Percentiles rank a stretch among this genome's conserved stretches.
Evolutionary conservation across 805 yeast genomes (phyloP).

Genomic region (Wickerhamiella shivajii): DNA sequence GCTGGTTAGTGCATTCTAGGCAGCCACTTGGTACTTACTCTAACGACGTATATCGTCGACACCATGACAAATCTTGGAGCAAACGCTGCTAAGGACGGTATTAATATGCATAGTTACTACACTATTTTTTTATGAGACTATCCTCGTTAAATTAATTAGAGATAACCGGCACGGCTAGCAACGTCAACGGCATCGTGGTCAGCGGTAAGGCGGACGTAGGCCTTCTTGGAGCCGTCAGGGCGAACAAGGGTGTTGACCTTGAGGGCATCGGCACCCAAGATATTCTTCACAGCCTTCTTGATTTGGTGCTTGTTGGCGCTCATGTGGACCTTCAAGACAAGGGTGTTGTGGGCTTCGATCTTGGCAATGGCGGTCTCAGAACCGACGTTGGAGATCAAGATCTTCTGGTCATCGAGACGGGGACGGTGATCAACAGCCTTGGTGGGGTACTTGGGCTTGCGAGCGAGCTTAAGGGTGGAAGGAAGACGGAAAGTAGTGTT

Average conservation of each 20-base stretch:
- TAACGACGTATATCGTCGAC: slow-evolving; percentile 18
- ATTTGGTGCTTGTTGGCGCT: slow-evolving; percentile 98
- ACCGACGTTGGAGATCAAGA: slow-evolving; percentile 88
- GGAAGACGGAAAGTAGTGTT: slow-evolving; percentile 92
- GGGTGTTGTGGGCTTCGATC: slow-evolving; percentile 98
- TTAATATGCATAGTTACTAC: neutral
- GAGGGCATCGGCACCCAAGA: slow-evolving; percentile 89
- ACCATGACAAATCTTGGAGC: slow-evolving; percentile 14
- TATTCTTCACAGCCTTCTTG: slow-evolving; percentile 95
- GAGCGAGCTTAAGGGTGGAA: slow-evolving; percentile 87
- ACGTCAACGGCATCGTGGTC: slow-evolving; percentile 99
- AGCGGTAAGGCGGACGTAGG: slow-evolving; percentile 96
- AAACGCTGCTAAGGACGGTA: slow-evolving; percentile 12
- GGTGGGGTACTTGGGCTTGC: slow-evolving; percentile 89
- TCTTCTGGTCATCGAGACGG: slow-evolving; percentile 92
- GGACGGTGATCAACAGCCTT: slow-evolving; percentile 95
- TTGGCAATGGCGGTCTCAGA: slow-evolving; percentile 98
- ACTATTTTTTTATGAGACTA: no score
- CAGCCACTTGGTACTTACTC: slow-evolving; percentile 12
- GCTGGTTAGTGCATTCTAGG: slow-evolving; percentile 23
- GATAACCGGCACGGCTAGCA: slow-evolving; percentile 99
- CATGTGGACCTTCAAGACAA: slow-evolving; percentile 95
- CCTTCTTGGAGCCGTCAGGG: slow-evolving; percentile 99
- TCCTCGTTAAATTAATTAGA: slow-evolving; percentile 51
- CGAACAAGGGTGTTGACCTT: slow-evolving; percentile 94